Evolutionary conservation across 306 rosid species (phyloP).

Genomic region (Cicer pinnatifidum): DNA sequence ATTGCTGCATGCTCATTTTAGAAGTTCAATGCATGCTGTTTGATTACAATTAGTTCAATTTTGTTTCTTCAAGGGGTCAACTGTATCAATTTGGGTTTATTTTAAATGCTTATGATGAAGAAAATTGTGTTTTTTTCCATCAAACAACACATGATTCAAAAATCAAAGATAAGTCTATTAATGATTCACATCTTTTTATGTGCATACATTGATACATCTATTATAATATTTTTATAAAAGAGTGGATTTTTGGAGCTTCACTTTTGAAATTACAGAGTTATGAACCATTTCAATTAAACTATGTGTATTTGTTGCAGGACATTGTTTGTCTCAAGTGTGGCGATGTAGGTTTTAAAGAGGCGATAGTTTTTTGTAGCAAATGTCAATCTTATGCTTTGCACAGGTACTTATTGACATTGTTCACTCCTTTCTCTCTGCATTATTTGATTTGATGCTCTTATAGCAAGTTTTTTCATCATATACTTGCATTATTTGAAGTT

Average conservation of each 20-base stretch:
- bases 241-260: constrained; percentile 11
- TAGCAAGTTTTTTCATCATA: not conserved
- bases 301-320: constrained; percentile 39
- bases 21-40: not conserved
- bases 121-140: constrained; percentile 21
- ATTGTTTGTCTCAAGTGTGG: constrained; percentile 54
- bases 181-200: constrained; percentile 13
- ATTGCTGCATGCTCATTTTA: not conserved
- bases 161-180: not conserved
- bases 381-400: constrained; percentile 48
- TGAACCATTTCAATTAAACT: constrained; percentile 24
- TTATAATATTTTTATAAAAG: constrained; percentile 24
- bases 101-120: constrained; percentile 28
- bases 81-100: not conserved
- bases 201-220: not conserved
- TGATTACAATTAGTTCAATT: not conserved
- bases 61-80: not conserved
- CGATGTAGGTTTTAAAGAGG: constrained; percentile 42
- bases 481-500: constrained; percentile 18
- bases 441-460: constrained; percentile 24
- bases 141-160: not conserved
- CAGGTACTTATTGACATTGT: constrained; percentile 43
- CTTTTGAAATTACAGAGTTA: not conserved
- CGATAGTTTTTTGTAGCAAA: constrained; percentile 42
- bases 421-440: constrained; percentile 16